Evolutionary conservation across 2,329 filamentous ascomycete genomes (phyloP), one percentile per base, ranked within the genome.

Genomic region (Colletotrichum godetiae): DNA sequence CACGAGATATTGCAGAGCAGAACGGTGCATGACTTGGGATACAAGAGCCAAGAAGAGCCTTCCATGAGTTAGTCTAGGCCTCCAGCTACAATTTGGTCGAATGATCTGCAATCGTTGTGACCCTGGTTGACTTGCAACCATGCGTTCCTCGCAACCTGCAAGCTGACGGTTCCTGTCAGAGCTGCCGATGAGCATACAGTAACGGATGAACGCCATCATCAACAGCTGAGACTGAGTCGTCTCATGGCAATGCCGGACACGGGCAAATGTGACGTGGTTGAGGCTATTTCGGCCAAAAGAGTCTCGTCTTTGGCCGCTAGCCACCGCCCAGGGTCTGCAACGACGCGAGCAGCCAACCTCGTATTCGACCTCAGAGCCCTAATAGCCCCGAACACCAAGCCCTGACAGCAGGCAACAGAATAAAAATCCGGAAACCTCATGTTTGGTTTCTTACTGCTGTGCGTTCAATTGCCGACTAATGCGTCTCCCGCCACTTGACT

Each of bases 401-500:
- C 68, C 31, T 31, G 33, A 33, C 67, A 49, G 57, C 52, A 69
- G 70, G 70, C 70, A 73, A 42, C 70, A 59, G 56, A 37, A 73
- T 59, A 37, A 73, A 64, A 73, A 60, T 19, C 58, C 68, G 52
- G 55, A 60, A 69, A 60, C 19, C n/a, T 11, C 8, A 7, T 52
- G 31, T 35, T 19, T 33, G 61, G 13, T 29, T 52, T 46, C 53
- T 49, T 22, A 33, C 42, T 46, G 57, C 46, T 37, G 24, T 46
- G 33, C 33, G 27, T 49, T 59, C 53, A 29, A 64, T 29, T 58
- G 55, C 49, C 53, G 33, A 60, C 70, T 59, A 69, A 35, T 35
- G 59, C 59, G 66, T 27, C 55, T 52, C 66, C 42, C 24, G 53
- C 42, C 59, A 52, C 31, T 31, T 13, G 59, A 46, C 56, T 53